Evolutionary conservation across 108 stramenopile species (phyloP), one percentile per base, ranked within the genome.

Genomic region (Nitzschia sp.): DNA sequence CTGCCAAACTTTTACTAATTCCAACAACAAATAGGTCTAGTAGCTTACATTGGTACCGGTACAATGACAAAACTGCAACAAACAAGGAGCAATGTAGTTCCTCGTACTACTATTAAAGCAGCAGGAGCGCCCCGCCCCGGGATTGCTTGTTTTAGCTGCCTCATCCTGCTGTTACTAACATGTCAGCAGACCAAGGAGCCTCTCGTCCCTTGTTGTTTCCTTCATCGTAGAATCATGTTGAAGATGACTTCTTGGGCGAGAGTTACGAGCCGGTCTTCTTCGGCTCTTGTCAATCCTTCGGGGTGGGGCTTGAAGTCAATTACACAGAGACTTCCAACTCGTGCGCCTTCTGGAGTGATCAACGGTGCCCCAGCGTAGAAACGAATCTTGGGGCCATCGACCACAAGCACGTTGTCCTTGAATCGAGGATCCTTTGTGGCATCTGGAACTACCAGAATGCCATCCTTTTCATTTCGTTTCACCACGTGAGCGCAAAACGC

Each of bases 341-440:
- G 82, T 51, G 67, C 65, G 1, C 85, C 87, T 63, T 87, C 85
- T 1, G 83, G 82, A 15, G 78, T 45, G 27, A 64, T 42, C 28
- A 94, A 71, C 15, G 86, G 80, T 28, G 72, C 80, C 18, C 92
- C 92, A 19, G 85, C 89, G 62, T 93, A 93, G 55, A 93, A 90
- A 53, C 92, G 79, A 23, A 93, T 70, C 58, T 82, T 46, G 33
- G 84, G 87, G 9, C 68, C 59, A 3, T 82, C 89, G 1, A 71
- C 70, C 9, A 94, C 92, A n/a, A 94, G 62, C 11, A 82, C 75
- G 75, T 86, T 91, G 23, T 85, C 71, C 36, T 54, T 63, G 77
- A 94, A 94, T 24, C 89, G 80, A 33, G 73, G 75, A 74, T 94
- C 92, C 38, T 81, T 58, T 21, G 67, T 46, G 2, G 89, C 82